Base-by-base conservation (phyloP, 164 flowering plant species). In the Euptelea pleiosperma region DNA sequence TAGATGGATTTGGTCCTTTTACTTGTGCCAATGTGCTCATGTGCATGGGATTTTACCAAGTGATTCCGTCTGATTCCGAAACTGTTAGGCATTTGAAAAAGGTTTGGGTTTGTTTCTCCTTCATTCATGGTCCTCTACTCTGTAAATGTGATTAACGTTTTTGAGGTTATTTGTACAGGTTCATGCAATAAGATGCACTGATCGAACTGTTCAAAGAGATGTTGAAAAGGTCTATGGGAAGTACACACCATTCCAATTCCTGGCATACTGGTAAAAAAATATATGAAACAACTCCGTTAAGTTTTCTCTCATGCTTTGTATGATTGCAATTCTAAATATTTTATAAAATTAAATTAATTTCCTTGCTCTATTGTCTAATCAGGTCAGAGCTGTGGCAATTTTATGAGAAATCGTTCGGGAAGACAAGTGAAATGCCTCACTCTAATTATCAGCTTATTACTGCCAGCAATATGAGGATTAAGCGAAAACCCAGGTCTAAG, bases 41-140 rank as follows among this genome's bases (percentile, higher is more conserved):
- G 77, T 79, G 86, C 68, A 67, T 81, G 74, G 89, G 89, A 45
- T 81, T 76, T 67, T 84, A 84, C 67, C 79, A 84, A 48, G 72
- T 59, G 8, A 62, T 84, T 70, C 89, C 84, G 6, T 9, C 75
- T 25, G 89, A 84, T 70, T 62, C 73, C 1, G 89, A 84, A 72
- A 84, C 89, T 2, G 41, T 81, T 11, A 74, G 89, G 58, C 89
- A 84, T 65, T 48, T 84, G 41, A 77, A 78, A 52, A 74, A 79
- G 83, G 89, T 80, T 11, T 15, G 9, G 31, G 6, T 42, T 36
- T 40, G 14, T 22, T 34, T 65, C 9, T 50, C 37, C 10, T 14
- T 7, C 1, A 2, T 33, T 53, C 33, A 29, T 36, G 48, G 30
- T 40, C 34, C 10, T 24, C 31, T 29, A 22, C 6, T 26, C 22